Evolutionary conservation across 2,329 filamentous ascomycete species (phyloP).

Genomic region (Ophiostoma novo-ulmi): DNA sequence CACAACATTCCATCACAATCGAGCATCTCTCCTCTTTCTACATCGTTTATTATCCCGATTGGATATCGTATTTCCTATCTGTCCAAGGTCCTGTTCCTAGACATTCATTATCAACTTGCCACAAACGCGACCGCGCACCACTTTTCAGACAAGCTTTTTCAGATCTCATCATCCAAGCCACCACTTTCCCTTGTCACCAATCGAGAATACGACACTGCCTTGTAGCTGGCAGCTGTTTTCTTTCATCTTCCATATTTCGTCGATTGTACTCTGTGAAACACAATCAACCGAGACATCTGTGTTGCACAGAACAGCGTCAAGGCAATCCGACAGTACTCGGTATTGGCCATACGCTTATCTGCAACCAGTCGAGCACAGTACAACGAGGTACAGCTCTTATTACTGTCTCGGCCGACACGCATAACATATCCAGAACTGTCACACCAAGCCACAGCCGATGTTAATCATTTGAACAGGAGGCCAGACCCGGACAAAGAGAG

Average conservation of each 20-base stretch:
- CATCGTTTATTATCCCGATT: too few species aligned
- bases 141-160: not conserved
- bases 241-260: not conserved
- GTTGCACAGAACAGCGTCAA: not conserved
- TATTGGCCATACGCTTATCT: not conserved
- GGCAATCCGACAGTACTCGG: not conserved
- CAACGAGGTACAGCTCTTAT: not conserved
- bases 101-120: not conserved
- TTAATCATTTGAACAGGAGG: not conserved
- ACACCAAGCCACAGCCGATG: not conserved
- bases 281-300: not conserved
- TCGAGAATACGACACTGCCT: not conserved
- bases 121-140: too few species aligned
- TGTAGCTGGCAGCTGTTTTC: not conserved
- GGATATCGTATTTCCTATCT: too few species aligned
- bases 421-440: not conserved
- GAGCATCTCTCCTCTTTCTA: not conserved
- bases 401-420: not conserved
- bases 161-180: not conserved
- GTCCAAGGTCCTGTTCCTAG: not conserved
- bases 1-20: not conserved
- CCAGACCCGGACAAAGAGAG: not conserved
- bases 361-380: not conserved
- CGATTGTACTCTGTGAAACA: not conserved
- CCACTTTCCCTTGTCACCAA: not conserved